Evolutionary conservation across 768 basidiomycete species (phyloP).

Genomic region (Thelephora ganbajun): DNA sequence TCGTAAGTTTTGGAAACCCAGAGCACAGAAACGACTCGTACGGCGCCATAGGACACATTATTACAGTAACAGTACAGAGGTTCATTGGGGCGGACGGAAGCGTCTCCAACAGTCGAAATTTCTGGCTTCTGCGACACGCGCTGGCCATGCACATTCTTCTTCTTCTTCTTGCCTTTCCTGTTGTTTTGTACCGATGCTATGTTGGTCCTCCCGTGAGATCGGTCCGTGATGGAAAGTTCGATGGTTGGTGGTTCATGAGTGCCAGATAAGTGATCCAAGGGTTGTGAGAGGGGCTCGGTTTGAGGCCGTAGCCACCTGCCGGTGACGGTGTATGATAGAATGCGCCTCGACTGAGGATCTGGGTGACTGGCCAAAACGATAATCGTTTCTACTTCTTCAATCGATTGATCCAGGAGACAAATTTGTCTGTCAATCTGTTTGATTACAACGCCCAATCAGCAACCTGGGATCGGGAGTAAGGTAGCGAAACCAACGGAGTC

Average conservation of each 20-base stretch:
- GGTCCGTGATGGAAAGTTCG: not conserved
- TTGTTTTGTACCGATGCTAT: constrained; percentile 12
- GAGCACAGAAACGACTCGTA: constrained; percentile 18
- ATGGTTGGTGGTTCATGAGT: not conserved
- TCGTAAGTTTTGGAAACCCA: not conserved
- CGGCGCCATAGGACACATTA: constrained; percentile 68
- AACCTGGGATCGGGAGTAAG: not conserved
- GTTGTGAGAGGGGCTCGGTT: constrained; percentile 23
- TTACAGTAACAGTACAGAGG: constrained; percentile 72
- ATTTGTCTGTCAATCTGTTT: constrained; percentile 67
- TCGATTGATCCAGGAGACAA: constrained; percentile 62
- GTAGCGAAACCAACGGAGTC: constrained; percentile 39
- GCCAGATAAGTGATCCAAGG: not conserved
- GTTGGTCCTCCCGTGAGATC: constrained; percentile 1
- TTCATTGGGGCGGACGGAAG: constrained; percentile 23
- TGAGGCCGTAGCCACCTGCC: constrained; percentile 21
- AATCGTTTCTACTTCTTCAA: constrained; percentile 43
- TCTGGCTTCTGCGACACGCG: constrained; percentile 4
- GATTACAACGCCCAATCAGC: not conserved
- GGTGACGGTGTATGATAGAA: constrained; percentile 50
- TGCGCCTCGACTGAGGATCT: constrained; percentile 38
- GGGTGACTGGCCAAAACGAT: constrained; percentile 38
- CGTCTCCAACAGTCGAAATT: constrained; percentile 17
- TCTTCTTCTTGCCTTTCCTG: constrained; percentile 12
- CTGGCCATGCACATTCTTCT: not conserved